Conservation (phyloP, 805 yeast genomes). For the Kodamaea kaohsiungensis region DNA sequence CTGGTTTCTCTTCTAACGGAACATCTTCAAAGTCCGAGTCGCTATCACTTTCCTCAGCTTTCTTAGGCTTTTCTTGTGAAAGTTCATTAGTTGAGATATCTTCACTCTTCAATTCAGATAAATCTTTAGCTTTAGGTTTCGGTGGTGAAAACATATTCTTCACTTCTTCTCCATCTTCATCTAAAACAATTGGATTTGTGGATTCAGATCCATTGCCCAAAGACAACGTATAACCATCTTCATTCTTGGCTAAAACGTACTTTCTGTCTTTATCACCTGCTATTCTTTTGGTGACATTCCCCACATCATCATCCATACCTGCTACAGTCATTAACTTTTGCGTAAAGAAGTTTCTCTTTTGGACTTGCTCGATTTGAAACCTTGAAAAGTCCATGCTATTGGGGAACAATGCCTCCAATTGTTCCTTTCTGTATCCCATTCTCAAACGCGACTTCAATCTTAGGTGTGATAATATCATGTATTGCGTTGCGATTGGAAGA, state of each 20-base stretch:
- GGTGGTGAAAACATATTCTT: not conserved
- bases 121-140: not conserved
- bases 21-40: slow-evolving; percentile 28
- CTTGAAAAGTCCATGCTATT: slow-evolving; percentile 85
- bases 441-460: slow-evolving; percentile 84
- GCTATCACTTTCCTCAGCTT: not conserved
- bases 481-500: slow-evolving; percentile 84
- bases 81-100: not conserved
- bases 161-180: slow-evolving; percentile 34
- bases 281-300: slow-evolving; percentile 55
- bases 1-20: slow-evolving; percentile 17
- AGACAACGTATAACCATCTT: slow-evolving; percentile 82
- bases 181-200: slow-evolving; percentile 52
- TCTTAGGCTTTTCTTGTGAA: not conserved
- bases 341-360: slow-evolving; percentile 86
- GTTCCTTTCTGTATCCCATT: slow-evolving; percentile 94
- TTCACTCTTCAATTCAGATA: not conserved
- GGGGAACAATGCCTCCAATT: slow-evolving; percentile 78
- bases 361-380: slow-evolving; percentile 91
- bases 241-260: slow-evolving; percentile 72
- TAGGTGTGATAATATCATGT: slow-evolving; percentile 81
- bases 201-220: slow-evolving; percentile 40
- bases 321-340: slow-evolving; percentile 81
- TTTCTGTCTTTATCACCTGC: slow-evolving; percentile 82
- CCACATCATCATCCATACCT: slow-evolving; percentile 65